Conservation (phyloP, 2,329 filamentous ascomycete species). For the Paecilomyces fulvus region DNA sequence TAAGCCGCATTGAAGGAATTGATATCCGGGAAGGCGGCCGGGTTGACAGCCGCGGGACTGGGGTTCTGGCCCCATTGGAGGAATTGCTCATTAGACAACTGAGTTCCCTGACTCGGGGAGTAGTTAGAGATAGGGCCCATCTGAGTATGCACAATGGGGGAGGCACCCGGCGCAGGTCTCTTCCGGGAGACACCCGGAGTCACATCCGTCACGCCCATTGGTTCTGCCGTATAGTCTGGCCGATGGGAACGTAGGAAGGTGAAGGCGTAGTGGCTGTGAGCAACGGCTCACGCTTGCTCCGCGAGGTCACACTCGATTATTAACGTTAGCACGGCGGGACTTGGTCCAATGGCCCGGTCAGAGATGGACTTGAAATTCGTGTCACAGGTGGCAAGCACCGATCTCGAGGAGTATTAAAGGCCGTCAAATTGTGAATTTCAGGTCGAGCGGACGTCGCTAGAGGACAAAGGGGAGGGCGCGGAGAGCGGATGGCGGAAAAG, state of each 20-base stretch:
- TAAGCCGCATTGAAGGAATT: constrained; percentile 23
- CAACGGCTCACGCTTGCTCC: not conserved
- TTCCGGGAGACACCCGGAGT: constrained; percentile 50
- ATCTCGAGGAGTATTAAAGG: not conserved
- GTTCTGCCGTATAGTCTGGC: not conserved
- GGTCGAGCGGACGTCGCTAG: not conserved
- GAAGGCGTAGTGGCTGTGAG: not conserved
- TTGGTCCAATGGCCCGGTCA: not conserved
- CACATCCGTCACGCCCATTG: constrained; percentile 18
- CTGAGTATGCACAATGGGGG: constrained; percentile 52
- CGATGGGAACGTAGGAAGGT: constrained; percentile 2
- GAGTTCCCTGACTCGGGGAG: constrained; percentile 33
- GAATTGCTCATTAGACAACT: constrained; percentile 45
- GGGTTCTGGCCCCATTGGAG: constrained; percentile 46
- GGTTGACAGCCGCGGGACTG: constrained; percentile 20
- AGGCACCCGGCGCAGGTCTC: constrained; percentile 63
- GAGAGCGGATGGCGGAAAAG: not conserved
- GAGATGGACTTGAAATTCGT: not conserved
- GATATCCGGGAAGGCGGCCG: constrained; percentile 32
- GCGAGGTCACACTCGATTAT: not conserved
- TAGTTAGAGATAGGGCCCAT: constrained; percentile 45
- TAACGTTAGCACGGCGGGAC: not conserved
- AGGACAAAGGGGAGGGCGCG: not conserved
- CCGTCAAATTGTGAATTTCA: not conserved
- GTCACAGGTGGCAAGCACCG: not conserved